Conservation (phyloP, 1,139 yeast species). For the Yamadazyma kanchanaburiensis region DNA sequence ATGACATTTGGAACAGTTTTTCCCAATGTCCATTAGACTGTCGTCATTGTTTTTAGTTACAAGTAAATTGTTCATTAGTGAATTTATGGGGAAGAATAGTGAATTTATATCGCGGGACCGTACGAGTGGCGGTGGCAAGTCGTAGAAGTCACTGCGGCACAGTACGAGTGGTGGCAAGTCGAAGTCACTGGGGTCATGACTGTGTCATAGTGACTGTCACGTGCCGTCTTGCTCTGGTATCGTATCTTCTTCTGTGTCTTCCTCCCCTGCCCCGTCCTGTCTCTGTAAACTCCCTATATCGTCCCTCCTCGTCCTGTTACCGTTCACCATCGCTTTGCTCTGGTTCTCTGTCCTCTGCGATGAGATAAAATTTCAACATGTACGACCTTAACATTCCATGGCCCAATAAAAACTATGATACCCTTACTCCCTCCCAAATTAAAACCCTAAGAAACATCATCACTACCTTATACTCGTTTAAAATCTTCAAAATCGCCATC, state of each 20-base stretch:
- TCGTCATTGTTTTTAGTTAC: slow-evolving; percentile 19
- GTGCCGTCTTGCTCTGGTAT: no score
- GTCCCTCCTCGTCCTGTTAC: no score
- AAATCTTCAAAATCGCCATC: slow-evolving; percentile 71
- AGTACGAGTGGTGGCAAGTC: not conserved
- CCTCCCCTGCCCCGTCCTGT: slow-evolving; percentile 16
- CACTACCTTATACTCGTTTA: slow-evolving; percentile 56
- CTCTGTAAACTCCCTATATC: no score
- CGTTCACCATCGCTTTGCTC: no score
- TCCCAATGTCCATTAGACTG: slow-evolving; percentile 66
- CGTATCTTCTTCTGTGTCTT: slow-evolving; percentile 4
- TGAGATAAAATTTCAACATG: slow-evolving; percentile 11
- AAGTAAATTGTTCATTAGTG: slow-evolving; percentile 8
- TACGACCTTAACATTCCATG: slow-evolving; percentile 82
- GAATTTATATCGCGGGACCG: not conserved
- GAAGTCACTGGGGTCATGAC: no score
- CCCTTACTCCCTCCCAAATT: slow-evolving; percentile 41
- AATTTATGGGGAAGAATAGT: not conserved
- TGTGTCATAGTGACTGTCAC: no score
- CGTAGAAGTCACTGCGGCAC: not conserved
- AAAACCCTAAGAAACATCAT: slow-evolving; percentile 45
- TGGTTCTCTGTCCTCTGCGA: not conserved
- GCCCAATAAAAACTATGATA: slow-evolving; percentile 57
- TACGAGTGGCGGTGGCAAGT: not conserved
- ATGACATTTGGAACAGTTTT: slow-evolving; percentile 61